A percentile compares a stretch with the other conserved stretches of the same genome.
Evolutionary conservation across 2,329 filamentous ascomycete genomes (phyloP).

Genomic region (Venturia carpophila): DNA sequence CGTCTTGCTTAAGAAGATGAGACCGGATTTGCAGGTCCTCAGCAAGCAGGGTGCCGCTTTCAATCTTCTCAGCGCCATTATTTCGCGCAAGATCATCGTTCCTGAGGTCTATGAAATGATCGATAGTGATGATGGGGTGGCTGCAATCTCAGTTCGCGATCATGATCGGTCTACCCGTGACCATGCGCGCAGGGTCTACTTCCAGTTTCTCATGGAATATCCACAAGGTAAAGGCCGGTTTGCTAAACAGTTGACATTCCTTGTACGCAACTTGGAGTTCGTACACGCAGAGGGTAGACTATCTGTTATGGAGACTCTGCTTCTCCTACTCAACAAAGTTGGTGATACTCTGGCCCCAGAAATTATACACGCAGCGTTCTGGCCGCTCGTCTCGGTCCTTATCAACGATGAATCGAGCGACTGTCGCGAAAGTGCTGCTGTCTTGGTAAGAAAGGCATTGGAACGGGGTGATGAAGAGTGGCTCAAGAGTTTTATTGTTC

Average conservation of each 20-base stretch:
- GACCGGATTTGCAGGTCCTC: constrained; percentile 85
- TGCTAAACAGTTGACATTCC: constrained; percentile 79
- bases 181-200: constrained; percentile 78
- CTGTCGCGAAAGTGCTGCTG: constrained; percentile 73
- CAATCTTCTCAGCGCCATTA: constrained; percentile 81
- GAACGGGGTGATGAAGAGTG: constrained; percentile 66
- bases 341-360: constrained; percentile 76
- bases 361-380: constrained; percentile 71
- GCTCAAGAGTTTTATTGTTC: constrained; percentile 58
- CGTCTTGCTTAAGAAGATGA: constrained; percentile 70
- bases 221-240: constrained; percentile 85
- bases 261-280: constrained; percentile 86
- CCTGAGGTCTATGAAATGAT: constrained; percentile 84
- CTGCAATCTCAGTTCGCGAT: constrained; percentile 91
- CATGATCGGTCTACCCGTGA: constrained; percentile 83
- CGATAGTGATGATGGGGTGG: constrained; percentile 81
- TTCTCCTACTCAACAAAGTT: constrained; percentile 78
- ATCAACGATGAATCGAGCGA: constrained; percentile 82
- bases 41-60: constrained; percentile 89
- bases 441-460: constrained; percentile 74
- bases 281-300: constrained; percentile 79
- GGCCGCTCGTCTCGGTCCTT: constrained; percentile 76
- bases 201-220: constrained; percentile 91
- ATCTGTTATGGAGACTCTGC: constrained; percentile 86
- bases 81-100: constrained; percentile 78